Percentiles rank a stretch among this genome's conserved stretches.
These are phyloP conservation scores for Thielaviopsis euricoi DNA, from an alignment of 2,329 filamentous ascomycete species.

Conservation along the genomic window DNA sequence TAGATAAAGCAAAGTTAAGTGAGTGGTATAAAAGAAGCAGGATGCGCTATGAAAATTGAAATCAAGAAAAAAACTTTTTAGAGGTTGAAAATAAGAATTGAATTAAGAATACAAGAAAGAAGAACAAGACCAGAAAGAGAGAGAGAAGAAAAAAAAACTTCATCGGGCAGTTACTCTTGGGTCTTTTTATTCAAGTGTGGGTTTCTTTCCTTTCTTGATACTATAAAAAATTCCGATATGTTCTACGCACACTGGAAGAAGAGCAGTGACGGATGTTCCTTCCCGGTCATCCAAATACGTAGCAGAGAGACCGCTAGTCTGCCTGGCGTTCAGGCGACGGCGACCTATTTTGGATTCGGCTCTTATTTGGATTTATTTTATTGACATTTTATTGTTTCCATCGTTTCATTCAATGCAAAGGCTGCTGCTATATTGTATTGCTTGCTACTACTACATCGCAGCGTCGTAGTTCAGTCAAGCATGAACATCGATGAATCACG, in stretches of 20 bases:
- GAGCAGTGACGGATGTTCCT: conserved; percentile 5
- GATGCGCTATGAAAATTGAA: not conserved
- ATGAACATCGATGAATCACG: no score
- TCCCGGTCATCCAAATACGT: not conserved
- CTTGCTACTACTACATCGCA: no score
- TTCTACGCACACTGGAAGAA: not conserved
- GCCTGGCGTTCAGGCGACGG: not conserved
- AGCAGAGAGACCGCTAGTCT: not conserved
- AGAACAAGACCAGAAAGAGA: not conserved
- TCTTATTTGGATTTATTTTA: not conserved
- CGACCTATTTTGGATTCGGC: not conserved
- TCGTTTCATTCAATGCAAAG: no score
- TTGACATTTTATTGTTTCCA: not conserved
- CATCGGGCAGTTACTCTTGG: not conserved
- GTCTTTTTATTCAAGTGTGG: not conserved
- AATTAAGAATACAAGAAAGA: not conserved
- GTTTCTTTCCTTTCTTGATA: not conserved
- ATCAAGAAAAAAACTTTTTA: not conserved
- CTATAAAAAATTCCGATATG: not conserved
- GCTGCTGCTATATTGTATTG: no score
- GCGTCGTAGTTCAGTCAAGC: no score
- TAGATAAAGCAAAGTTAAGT: not conserved
- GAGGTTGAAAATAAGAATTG: not conserved
- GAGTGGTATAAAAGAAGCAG: not conserved
- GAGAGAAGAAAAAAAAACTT: not conserved